phyloP scores from a whole-genome alignment of 2,329 filamentous ascomycete genomes.

The Hypoxylon sp. region DNA sequence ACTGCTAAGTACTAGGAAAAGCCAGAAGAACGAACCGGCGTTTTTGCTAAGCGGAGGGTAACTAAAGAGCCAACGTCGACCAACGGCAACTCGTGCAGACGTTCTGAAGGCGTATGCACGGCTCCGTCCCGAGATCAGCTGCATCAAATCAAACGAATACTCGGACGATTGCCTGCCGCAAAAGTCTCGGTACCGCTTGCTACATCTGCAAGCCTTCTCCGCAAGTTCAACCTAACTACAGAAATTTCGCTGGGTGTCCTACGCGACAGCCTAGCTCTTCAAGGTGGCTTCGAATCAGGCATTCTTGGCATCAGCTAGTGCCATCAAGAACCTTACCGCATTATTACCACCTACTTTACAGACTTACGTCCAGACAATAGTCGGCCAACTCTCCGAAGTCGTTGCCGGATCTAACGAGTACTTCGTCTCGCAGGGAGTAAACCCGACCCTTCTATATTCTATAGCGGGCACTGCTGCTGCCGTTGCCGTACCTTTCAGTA shows the following conservation, averaged over 20 bases:
- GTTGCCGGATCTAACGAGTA: slow-evolving; percentile 61
- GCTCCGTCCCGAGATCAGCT: slow-evolving; percentile 30
- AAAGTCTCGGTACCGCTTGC: slow-evolving; percentile 32
- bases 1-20: slow-evolving; percentile 10
- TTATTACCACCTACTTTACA: slow-evolving; percentile 57
- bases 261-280: slow-evolving; percentile 51
- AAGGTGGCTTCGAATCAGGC: slow-evolving; percentile 70
- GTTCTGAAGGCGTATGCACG: slow-evolving; percentile 31
- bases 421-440: slow-evolving; percentile 61
- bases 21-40: slow-evolving; percentile 13
- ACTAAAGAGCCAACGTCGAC: slow-evolving; percentile 10
- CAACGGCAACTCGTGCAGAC: slow-evolving; percentile 22
- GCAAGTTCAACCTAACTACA: slow-evolving; percentile 38
- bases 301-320: slow-evolving; percentile 69
- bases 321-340: slow-evolving; percentile 66
- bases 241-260: slow-evolving; percentile 48
- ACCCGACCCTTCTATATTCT: slow-evolving; percentile 59
- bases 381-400: slow-evolving; percentile 58
- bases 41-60: slow-evolving; percentile 1
- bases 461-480: slow-evolving; percentile 57
- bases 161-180: slow-evolving; percentile 26
- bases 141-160: slow-evolving; percentile 24
- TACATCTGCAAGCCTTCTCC: slow-evolving; percentile 30
- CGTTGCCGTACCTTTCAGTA: slow-evolving; percentile 59
- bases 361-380: slow-evolving; percentile 62